Evolutionary conservation across 2,329 filamentous ascomycete species (phyloP), one percentile per base, ranked within the genome.

Genomic region (Hypoxylon sp.): DNA sequence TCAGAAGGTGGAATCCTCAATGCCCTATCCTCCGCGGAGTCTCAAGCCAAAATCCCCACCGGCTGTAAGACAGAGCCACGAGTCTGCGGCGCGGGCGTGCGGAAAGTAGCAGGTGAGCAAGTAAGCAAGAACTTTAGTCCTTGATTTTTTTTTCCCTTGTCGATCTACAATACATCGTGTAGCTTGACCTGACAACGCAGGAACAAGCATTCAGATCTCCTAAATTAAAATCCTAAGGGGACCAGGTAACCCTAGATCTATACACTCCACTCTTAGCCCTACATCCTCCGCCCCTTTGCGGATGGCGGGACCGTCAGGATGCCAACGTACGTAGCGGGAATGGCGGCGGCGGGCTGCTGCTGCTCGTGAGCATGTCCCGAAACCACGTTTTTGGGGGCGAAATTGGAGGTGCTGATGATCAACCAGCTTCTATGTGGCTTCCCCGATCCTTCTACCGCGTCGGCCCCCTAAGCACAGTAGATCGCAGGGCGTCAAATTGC

Each of bases 401-500:
- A 63, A 57, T 21, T 21, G 31, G 35, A 56, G 8, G 24, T 48
- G 21, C 48, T 37, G 44, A 58, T 27, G 44, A 58, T 55, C 32
- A 15, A 46, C 57, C 21, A 19, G 39, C 51, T 66, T 42, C 58
- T 24, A 58, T 48, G 57, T 53, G 50, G 50, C 58, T 53, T 51
- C 62, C 51, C 39, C 27, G 27, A 65, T 65, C 57, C 61, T 64
- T 62, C 50, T 42, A 29, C 48, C 57, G 32, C 17, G 32, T 51
- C 51, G 48, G 39, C 31, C 35, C 35, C n/a, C n/a, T 24, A 58
- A 29, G 31, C 17, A 32, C 13, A 58, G 21, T 55, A 62, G 65
- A 70, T 68, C 56, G 56, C 42, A 53, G 61, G 52, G 58, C 67
- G 62, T 69, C 55, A 60, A 54, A 67, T 62, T 47, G 62, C 62